These are phyloP conservation scores for Knufia petricola DNA, from an alignment of 2,329 filamentous ascomycete species.

Conservation along the genomic window DNA sequence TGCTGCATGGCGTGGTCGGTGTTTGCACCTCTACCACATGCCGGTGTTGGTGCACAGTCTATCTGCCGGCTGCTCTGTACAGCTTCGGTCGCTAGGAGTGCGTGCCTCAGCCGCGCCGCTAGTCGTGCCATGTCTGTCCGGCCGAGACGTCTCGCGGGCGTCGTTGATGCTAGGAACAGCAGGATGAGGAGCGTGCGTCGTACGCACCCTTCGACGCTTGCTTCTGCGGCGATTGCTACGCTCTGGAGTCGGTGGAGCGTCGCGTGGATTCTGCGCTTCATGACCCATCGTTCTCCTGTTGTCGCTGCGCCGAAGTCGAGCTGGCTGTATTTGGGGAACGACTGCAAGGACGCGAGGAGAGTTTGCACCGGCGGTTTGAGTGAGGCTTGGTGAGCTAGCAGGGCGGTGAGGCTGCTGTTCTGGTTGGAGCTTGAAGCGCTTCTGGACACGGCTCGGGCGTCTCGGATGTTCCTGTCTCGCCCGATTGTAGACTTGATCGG, in stretches of 20 bases:
- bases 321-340: background rate
- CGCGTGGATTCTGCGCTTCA: conserved; percentile 5
- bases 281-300: background rate
- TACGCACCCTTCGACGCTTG: background rate
- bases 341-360: background rate
- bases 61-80: background rate
- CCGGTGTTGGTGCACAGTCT: background rate
- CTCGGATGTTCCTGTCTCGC: too few species aligned
- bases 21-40: background rate
- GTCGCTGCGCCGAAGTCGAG: background rate
- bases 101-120: background rate
- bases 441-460: too few species aligned
- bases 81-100: background rate
- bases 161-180: conserved; percentile 5
- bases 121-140: background rate
- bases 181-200: conserved; percentile 2
- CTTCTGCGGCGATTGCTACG: background rate
- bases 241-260: conserved; percentile 1
- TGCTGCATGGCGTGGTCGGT: background rate
- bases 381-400: background rate
- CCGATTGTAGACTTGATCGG: background rate
- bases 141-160: background rate
- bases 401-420: too few species aligned
- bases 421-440: too few species aligned
- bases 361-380: background rate